Conservation (phyloP, 768 basidiomycete genomes). For the Hemileccinum rubropunctum region DNA sequence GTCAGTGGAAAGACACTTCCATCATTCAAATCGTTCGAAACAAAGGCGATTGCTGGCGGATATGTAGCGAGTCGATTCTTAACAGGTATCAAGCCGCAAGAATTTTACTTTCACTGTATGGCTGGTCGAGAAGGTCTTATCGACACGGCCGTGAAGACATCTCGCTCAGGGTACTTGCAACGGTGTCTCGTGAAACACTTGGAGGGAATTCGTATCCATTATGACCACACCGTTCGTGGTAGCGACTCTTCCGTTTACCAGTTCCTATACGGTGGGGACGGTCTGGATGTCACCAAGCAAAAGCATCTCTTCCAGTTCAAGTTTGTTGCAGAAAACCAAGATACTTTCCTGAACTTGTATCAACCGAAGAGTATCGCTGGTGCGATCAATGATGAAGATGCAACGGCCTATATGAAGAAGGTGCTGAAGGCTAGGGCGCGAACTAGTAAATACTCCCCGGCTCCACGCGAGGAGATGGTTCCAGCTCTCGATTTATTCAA, state of each 20-base stretch:
- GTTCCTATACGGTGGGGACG: conserved; percentile 96
- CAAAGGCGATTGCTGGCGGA: conserved; percentile 96
- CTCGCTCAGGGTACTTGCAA: conserved; percentile 96
- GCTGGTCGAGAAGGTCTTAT: conserved; percentile 98
- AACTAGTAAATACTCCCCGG: conserved; percentile 37
- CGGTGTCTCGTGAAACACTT: conserved; percentile 98
- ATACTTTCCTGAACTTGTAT: conserved; percentile 72
- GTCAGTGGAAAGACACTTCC: conserved; percentile 98
- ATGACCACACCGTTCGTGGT: conserved; percentile 97
- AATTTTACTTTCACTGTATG: conserved; percentile 99
- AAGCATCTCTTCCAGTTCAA: conserved; percentile 94
- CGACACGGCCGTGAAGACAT: conserved; percentile 98
- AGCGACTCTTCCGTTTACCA: conserved; percentile 92
- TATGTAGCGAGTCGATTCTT: conserved; percentile 98
- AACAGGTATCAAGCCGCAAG: conserved; percentile 96
- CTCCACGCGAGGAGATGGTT: conserved; percentile 59
- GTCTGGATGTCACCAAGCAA: conserved; percentile 94
- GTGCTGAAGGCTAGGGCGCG: conserved; percentile 66
- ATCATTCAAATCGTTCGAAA: conserved; percentile 95
- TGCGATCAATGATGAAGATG: conserved; percentile 63
- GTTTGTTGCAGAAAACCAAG: conserved; percentile 85
- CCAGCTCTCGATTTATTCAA: conserved; percentile 75
- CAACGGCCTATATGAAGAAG: conserved; percentile 83
- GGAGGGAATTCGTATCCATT: conserved; percentile 94
- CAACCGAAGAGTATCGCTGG: conserved; percentile 57